A percentile compares a stretch with the other conserved stretches of the same genome.
These are phyloP conservation scores for Penicillium angulare DNA, from an alignment of 495 filamentous ascomycete species.

Conservation along the genomic window DNA sequence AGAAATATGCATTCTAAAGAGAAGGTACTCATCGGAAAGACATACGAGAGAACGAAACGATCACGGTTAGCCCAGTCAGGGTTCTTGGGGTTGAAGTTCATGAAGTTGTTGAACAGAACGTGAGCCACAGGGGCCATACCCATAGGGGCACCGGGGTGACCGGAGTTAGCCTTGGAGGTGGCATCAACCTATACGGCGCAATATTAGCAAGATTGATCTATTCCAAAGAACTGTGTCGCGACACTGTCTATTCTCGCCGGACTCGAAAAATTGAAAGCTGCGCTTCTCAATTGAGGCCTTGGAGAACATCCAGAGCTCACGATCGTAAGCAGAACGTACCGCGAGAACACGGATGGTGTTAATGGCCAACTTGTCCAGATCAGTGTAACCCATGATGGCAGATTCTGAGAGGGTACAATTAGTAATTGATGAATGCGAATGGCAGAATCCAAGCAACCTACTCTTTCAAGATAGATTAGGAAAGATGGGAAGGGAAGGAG, in stretches of 20 bases:
- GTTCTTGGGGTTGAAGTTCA: conserved; percentile 99
- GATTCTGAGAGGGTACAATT: conserved; percentile 23
- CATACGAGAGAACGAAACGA: conserved; percentile 98
- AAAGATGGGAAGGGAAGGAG: conserved; percentile 18
- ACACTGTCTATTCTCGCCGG: background rate
- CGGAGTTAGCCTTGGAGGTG: conserved; percentile 91
- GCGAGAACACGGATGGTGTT: conserved; percentile 97
- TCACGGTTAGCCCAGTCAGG: conserved; percentile 95
- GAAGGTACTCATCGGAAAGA: conserved; percentile 18
- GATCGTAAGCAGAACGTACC: conserved; percentile 52
- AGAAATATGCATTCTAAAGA: background rate
- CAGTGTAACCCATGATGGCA: conserved; percentile 82
- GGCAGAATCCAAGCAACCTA: background rate
- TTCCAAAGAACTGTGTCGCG: background rate
- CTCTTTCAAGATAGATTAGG: conserved; percentile 14
- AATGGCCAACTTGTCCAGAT: conserved; percentile 84
- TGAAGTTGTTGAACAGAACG: conserved; percentile 97
- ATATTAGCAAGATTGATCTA: conserved; percentile 15
- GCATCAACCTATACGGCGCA: conserved; percentile 80
- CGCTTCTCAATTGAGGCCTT: conserved; percentile 1
- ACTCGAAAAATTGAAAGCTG: background rate
- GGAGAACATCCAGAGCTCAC: conserved; percentile 1
- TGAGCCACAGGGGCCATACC: conserved; percentile 97
- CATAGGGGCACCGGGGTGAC: conserved; percentile 99
- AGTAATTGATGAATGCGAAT: conserved; percentile 22